A percentile compares a stretch with the other conserved stretches of the same genome.
Conservation (phyloP, 2,329 filamentous ascomycete genomes). For the Ceratocystis albifundus region DNA sequence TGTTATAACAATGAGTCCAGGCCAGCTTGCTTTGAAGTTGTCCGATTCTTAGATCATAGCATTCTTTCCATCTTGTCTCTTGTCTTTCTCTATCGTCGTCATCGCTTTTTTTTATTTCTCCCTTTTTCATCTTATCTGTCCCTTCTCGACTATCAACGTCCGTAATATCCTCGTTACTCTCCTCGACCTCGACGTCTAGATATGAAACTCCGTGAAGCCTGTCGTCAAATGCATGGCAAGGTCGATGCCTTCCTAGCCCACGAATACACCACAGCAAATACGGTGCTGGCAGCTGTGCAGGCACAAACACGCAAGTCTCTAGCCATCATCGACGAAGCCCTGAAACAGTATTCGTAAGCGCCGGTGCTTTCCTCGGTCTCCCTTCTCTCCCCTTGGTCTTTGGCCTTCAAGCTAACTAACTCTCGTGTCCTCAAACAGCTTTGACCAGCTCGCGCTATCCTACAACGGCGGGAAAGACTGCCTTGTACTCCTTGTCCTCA, state of each 20-base stretch:
- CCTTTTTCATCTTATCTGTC: neutral
- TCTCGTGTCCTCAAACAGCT: conserved; percentile 14
- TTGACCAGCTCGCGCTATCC: conserved; percentile 36
- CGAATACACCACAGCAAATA: conserved; percentile 39
- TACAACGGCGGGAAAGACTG: conserved; percentile 87
- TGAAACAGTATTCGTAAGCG: conserved; percentile 61
- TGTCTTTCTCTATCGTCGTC: neutral
- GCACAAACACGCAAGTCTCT: conserved; percentile 61
- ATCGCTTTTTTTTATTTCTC: neutral
- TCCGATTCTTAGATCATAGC: neutral
- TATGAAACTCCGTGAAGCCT: conserved; percentile 33
- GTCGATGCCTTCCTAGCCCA: conserved; percentile 56
- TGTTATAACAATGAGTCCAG: neutral
- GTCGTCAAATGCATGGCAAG: conserved; percentile 44
- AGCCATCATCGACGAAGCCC: conserved; percentile 60
- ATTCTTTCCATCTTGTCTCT: neutral
- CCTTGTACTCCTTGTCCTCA: conserved; percentile 77
- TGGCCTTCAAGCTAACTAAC: neutral
- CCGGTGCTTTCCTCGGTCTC: conserved; percentile 14
- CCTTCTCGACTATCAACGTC: too few relatives aligned
- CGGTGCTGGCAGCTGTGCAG: conserved; percentile 52
- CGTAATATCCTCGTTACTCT: neutral
- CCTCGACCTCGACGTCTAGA: neutral
- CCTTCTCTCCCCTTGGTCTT: neutral
- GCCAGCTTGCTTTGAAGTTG: neutral